Conservation (phyloP, 164 flowering plant genomes). For the Protea cynaroides region DNA sequence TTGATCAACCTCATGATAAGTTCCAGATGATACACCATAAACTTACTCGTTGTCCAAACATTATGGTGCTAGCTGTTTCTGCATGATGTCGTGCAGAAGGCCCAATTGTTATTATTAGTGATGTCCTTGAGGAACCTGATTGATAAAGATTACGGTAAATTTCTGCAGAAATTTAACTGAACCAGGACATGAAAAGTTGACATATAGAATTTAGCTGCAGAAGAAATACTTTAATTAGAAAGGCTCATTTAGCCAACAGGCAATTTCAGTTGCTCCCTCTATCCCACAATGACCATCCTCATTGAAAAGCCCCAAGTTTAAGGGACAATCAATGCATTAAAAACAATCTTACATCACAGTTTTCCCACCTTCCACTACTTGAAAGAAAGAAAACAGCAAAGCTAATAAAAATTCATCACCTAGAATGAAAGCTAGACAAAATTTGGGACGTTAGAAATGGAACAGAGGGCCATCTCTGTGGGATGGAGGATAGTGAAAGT, state of each 20-base stretch:
- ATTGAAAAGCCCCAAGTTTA: too few species aligned
- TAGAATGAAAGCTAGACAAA: too few species aligned
- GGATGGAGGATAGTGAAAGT: not conserved
- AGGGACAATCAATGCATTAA: too few species aligned
- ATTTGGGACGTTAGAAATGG: too few species aligned
- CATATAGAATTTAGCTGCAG: not conserved
- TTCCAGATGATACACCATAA: not conserved
- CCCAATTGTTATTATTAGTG: slow-evolving; percentile 78
- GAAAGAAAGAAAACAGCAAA: too few species aligned
- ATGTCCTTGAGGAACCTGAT: slow-evolving; percentile 90
- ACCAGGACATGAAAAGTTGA: not conserved
- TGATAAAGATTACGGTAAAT: slow-evolving; percentile 2
- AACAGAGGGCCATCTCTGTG: too few species aligned
- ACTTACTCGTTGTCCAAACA: slow-evolving; percentile 94
- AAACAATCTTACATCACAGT: too few species aligned
- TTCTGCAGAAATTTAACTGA: not conserved
- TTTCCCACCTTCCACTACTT: too few species aligned
- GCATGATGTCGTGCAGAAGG: slow-evolving; percentile 72
- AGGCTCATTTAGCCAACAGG: too few species aligned
- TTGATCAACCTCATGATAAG: not conserved
- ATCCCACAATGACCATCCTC: too few species aligned
- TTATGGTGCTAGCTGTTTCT: slow-evolving; percentile 86
- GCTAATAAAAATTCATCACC: too few species aligned
- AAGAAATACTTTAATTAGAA: not conserved
- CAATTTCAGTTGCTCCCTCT: too few species aligned